Evolutionary conservation across 306 rosid species (phyloP).

Genomic region (Neltuma alba): DNA sequence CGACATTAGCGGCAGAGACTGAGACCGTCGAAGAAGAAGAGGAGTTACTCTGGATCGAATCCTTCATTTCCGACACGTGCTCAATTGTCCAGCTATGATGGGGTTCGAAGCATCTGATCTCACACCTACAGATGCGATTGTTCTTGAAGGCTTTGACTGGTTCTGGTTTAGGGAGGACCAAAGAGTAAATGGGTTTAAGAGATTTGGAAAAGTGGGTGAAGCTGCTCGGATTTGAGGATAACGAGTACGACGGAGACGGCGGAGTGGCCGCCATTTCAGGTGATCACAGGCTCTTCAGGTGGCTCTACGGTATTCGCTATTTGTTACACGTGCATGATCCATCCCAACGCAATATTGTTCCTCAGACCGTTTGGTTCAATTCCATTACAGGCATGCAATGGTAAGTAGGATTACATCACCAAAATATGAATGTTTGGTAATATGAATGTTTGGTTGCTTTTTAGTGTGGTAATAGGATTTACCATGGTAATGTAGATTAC

Average conservation of each 20-base stretch:
- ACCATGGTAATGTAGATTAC: no score
- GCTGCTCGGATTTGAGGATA: conserved; percentile 29
- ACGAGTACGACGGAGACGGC: conserved; percentile 40
- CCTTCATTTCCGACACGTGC: conserved; percentile 45
- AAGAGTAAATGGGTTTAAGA: conserved; percentile 34
- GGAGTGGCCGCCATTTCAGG: conserved; percentile 75
- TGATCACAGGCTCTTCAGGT: conserved; percentile 25
- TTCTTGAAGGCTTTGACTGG: conserved; percentile 30
- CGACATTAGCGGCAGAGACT: conserved; percentile 50
- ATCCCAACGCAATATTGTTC: neutral
- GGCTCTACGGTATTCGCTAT: neutral
- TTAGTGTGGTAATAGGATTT: no score
- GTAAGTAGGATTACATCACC: no score
- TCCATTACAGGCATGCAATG: no score
- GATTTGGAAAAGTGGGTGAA: conserved; percentile 8
- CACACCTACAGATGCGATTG: conserved; percentile 46
- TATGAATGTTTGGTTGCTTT: no score
- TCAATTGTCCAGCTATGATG: conserved; percentile 53
- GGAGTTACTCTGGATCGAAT: conserved; percentile 36
- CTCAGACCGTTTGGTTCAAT: no score
- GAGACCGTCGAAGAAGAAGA: conserved; percentile 47
- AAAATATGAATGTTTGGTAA: no score
- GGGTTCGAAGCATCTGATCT: conserved; percentile 64
- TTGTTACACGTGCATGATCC: neutral
- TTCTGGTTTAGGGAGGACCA: conserved; percentile 16